A percentile compares a stretch with the other conserved stretches of the same genome.
Conservation (phyloP, 257 asterid species). For the Anisodus tanguticus region DNA sequence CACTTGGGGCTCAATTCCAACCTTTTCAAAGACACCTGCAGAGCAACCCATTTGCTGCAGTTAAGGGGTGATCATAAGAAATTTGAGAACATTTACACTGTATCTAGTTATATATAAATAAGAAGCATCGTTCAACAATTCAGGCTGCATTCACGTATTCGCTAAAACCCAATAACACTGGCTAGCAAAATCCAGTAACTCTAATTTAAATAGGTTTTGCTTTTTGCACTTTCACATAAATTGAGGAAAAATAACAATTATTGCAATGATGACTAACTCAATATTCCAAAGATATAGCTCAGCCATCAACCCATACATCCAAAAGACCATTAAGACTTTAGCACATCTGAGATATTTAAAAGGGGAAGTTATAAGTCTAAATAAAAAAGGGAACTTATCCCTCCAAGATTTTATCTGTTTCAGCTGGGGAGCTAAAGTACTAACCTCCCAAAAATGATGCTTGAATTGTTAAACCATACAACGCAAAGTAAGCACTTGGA, state of each 20-base stretch:
- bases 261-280: neutral
- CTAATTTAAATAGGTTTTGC: neutral
- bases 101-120: neutral
- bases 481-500: constrained; percentile 92
- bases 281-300: neutral
- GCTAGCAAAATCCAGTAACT: constrained; percentile 8
- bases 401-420: neutral
- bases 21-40: constrained; percentile 86
- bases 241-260: neutral
- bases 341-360: constrained; percentile 20
- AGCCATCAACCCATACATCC: constrained; percentile 24
- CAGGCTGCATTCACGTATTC: neutral
- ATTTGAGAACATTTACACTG: constrained; percentile 1
- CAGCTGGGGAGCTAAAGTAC: constrained; percentile 38
- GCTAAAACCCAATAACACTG: constrained; percentile 4
- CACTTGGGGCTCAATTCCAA: constrained; percentile 92
- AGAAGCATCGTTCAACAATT: constrained; percentile 16
- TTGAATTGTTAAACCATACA: constrained; percentile 89
- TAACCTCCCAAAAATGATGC: constrained; percentile 97
- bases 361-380: too few species aligned
- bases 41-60: neutral
- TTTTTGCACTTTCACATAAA: constrained; percentile 8
- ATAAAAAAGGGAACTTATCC: neutral
- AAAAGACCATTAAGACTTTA: neutral
- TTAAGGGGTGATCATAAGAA: constrained; percentile 13